phyloP scores from a whole-genome alignment of 176 grass and related monocot species.

The Carex pumila region DNA sequence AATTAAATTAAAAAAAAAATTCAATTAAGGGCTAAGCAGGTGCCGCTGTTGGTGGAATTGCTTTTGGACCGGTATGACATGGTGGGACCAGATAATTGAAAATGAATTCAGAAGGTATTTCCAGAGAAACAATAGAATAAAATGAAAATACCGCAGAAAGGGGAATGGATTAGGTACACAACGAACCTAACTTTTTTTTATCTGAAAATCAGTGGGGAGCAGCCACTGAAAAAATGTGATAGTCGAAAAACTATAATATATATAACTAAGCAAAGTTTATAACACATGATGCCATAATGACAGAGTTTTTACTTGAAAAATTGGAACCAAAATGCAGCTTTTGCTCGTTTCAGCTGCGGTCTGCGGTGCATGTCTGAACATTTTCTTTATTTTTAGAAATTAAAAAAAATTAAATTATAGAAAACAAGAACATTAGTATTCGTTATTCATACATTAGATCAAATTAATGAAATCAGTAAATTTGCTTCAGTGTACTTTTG shows the following conservation, averaged over 20 bases:
- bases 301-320: neutral
- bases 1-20: neutral
- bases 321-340: neutral
- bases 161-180: constrained; percentile 13
- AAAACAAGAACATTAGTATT: too few species aligned
- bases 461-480: too few species aligned
- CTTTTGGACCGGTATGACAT: neutral
- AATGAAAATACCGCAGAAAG: neutral
- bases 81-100: neutral
- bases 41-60: neutral
- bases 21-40: neutral
- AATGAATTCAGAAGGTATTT: too few species aligned
- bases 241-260: neutral
- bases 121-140: neutral
- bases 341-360: neutral
- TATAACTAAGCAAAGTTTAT: neutral
- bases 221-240: neutral
- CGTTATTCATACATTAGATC: too few species aligned
- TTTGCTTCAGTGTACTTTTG: too few species aligned
- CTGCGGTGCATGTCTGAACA: neutral
- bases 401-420: too few species aligned
- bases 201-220: neutral
- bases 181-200: neutral
- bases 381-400: too few species aligned
- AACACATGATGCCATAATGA: neutral